phyloP scores from a whole-genome alignment of 345 rosid genomes.

The Dovyalis caffra region DNA sequence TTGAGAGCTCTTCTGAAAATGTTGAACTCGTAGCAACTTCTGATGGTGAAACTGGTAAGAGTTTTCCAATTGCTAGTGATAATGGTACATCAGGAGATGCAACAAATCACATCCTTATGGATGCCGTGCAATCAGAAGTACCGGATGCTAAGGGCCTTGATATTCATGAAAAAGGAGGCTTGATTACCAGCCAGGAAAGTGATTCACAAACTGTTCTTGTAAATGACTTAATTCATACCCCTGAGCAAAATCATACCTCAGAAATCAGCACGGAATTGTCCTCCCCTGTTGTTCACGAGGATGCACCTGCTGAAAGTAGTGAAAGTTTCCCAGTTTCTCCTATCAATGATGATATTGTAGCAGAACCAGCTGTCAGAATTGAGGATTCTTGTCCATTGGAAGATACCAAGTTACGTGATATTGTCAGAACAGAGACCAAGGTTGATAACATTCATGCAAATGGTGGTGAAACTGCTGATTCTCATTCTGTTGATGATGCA shows the following conservation, averaged over 20 bases:
- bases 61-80: neutral
- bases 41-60: conserved; percentile 4
- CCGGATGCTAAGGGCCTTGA: conserved; percentile 24
- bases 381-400: conserved; percentile 1
- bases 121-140: conserved; percentile 20
- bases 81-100: neutral
- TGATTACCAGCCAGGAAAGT: conserved; percentile 19
- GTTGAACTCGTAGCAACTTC: conserved; percentile 19
- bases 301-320: conserved; percentile 24
- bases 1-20: conserved; percentile 26
- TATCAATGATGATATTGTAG: conserved; percentile 10
- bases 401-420: neutral
- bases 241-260: conserved; percentile 25
- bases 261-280: conserved; percentile 21
- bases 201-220: conserved; percentile 18
- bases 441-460: conserved; percentile 9
- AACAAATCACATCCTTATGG: neutral
- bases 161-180: conserved; percentile 23
- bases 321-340: conserved; percentile 11
- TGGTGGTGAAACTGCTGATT: conserved; percentile 5
- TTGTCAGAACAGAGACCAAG: conserved; percentile 9
- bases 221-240: conserved; percentile 24
- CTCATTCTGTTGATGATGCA: conserved; percentile 11
- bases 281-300: conserved; percentile 16
- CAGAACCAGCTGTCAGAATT: conserved; percentile 15